Evolutionary conservation across 208 protist species (phyloP).

Genomic region (Leishmania amazonensis): DNA sequence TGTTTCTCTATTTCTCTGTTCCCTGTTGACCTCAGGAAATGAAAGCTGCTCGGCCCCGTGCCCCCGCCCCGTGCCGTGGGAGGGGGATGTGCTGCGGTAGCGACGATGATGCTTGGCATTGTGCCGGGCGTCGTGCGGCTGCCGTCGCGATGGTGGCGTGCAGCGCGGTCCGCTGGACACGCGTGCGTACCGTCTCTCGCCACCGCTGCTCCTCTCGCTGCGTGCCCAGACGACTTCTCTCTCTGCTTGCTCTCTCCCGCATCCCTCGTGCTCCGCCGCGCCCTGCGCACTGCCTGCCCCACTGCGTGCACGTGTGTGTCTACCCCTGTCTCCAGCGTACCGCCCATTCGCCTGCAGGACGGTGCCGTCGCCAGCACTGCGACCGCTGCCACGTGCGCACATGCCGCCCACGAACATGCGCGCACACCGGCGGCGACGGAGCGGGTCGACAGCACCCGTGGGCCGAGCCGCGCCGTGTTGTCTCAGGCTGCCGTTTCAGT

Average conservation of each 20-base stretch:
- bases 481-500: neutral
- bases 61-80: neutral
- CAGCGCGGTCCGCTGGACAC: neutral
- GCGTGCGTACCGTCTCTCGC: neutral
- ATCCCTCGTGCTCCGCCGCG: neutral
- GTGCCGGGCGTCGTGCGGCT: neutral
- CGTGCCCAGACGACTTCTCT: neutral
- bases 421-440: neutral
- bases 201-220: neutral
- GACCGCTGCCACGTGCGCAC: neutral
- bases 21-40: accelerated
- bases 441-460: neutral
- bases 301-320: neutral
- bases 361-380: neutral
- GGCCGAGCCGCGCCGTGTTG: neutral
- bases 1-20: no score
- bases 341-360: neutral
- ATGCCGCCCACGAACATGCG: conserved; percentile 1
- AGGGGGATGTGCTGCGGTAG: no score
- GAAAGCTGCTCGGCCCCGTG: neutral
- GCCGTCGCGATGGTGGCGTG: neutral
- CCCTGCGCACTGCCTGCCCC: neutral
- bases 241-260: neutral
- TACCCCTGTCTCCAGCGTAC: neutral
- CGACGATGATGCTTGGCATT: neutral